Base-by-base conservation (phyloP, 768 basidiomycete genomes). In the Tulasnella sp. region DNA sequence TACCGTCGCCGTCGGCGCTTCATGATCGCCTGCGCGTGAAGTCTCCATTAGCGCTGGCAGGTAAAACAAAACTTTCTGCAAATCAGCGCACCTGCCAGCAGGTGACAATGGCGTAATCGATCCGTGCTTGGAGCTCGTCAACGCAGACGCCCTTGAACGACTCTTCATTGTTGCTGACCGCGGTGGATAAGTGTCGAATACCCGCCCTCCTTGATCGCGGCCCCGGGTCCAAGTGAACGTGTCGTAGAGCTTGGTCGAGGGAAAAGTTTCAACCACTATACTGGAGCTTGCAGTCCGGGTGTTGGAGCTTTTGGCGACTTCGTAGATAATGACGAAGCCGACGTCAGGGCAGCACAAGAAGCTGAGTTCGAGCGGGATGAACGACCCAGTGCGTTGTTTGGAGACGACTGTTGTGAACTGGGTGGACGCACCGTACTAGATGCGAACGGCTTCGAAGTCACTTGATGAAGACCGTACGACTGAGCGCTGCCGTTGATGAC, bases 21-120 rank as follows among this genome's bases (percentile, higher is more conserved):
- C 91, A 98, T 99, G 81, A 99, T 98, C 19, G 95, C 92, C 94
- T 96, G 76, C 0, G 73, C 72, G 22, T 52, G 42, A 5, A 67
- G 34, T 41, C 68, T 17, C n/a, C 16, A 6, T 44, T 75, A 0
- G 71, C 73, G 72, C 16, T 65, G 39, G 6, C 59, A 22, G 42
- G 9, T 62, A n/a, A 7, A 67, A 75, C 68, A 36, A 75, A 29
- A 40, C 16, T 26, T 11, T 9, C 16, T 16, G 22, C 5, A 22
- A 5, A 26, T 44, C 5, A 67, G 81, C 90, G 74, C 78, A 94
- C 94, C 90, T 96, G 89, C 97, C 97, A 99, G 62, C 96, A 95
- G 44, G 95, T 90, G 67, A 98, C 96, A 77, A 99, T 99, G 32
- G 95, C 94, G 77, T 96, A 97, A 98, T 98, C 96, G 93, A 99